Evolutionary conservation across 2,329 filamentous ascomycete genomes (phyloP), one percentile per base, ranked within the genome.

Genomic region (Aureobasidium uvarum): DNA sequence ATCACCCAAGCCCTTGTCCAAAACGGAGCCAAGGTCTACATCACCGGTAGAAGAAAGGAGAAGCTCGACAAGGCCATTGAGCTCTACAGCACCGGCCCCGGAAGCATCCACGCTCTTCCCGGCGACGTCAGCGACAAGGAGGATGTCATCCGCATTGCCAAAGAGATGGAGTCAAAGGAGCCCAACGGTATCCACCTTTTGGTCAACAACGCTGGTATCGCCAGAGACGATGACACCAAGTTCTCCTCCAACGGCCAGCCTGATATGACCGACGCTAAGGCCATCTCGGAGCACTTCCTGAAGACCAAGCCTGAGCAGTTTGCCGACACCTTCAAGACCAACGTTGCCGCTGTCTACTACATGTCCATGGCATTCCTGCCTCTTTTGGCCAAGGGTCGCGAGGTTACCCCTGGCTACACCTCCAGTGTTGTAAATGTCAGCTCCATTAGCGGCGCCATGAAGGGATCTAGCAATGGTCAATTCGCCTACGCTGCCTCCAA

Each of bases 281-380:
- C 81, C 25, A 79, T 85, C 64, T 80, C 80, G 3, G 74, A 83
- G 52, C 81, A 84, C 69, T 81, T 85, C 68, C 75, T 82, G 68
- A 78, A 79, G 66, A 80, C 78, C 7, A 76, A 78, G 50, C 78
- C 80, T 3, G 71, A 80, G 48, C 72, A 76, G 28, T 85, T 81
- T 80, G 74, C 74, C 10, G 77, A 82, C 39, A 84, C 81, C 0
- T 83, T 83, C 72, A 76, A 79, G 62, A 83, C 80, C 23, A 85
- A 85, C 60, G 76, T 83, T 38, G 79, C 78, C 0, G 79, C 77
- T 39, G 77, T 79, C 31, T 85, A 81, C 73, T 85, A 83, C 74
- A 81, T 82, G 68, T 79, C 80, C 20, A 83, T 83, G 68, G 82
- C 81, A 1, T 82, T 86, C 71, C 74, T 86, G 2, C 83, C 83